Percentiles rank a stretch among this genome's conserved stretches.
Conservation (phyloP, 345 rosid species). For the Kandelia obovata region DNA sequence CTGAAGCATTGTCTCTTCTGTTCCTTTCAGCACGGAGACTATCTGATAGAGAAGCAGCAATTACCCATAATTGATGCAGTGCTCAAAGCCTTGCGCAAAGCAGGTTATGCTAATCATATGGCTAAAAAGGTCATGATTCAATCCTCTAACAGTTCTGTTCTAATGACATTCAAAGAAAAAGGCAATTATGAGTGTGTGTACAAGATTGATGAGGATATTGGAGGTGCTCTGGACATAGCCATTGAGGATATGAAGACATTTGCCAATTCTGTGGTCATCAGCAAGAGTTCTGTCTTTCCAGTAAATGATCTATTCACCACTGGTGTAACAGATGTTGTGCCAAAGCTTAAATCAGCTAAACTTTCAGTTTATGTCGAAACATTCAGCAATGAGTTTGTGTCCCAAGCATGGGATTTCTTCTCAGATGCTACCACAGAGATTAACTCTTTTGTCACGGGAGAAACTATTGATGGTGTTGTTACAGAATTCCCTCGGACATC, state of each 20-base stretch:
- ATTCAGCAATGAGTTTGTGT: constrained; percentile 78
- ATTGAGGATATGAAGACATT: constrained; percentile 58
- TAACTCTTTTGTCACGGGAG: constrained; percentile 36
- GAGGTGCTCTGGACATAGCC: constrained; percentile 46
- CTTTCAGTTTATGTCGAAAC: constrained; percentile 63
- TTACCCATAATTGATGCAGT: constrained; percentile 54
- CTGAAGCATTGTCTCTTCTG: constrained; percentile 6
- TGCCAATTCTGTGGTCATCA: constrained; percentile 59
- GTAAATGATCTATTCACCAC: constrained; percentile 22
- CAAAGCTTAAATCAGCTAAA: constrained; percentile 40
- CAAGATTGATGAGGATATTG: constrained; percentile 54
- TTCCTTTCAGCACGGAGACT: constrained; percentile 64
- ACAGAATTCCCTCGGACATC: constrained; percentile 83
- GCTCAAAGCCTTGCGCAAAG: constrained; percentile 47
- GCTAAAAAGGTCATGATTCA: constrained; percentile 68
- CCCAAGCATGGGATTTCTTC: constrained; percentile 91
- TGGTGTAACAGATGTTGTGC: constrained; percentile 39
- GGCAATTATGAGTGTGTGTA: constrained; percentile 57
- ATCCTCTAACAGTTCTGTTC: constrained; percentile 73
- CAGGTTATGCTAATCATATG: constrained; percentile 53
- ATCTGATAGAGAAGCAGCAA: constrained; percentile 54
- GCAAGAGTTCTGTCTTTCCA: constrained; percentile 55
- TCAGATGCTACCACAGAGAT: constrained; percentile 75
- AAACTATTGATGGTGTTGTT: constrained; percentile 52
- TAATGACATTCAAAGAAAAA: constrained; percentile 50